A percentile compares a stretch with the other conserved stretches of the same genome.
phyloP scores from a whole-genome alignment of 2,329 filamentous ascomycete species.

The Fusarium equiseti region DNA sequence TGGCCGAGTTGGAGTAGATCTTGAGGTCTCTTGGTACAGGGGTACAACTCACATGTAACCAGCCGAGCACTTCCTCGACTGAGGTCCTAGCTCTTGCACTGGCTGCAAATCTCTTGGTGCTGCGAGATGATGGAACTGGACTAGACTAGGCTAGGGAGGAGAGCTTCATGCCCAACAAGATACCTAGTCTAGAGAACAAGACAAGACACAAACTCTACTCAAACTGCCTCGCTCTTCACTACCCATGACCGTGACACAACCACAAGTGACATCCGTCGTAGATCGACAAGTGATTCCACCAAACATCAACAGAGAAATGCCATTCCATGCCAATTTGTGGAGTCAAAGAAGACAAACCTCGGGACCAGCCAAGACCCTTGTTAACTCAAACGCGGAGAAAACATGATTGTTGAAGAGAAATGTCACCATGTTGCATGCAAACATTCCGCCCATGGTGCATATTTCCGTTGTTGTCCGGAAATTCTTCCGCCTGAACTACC shows the following conservation, averaged over 20 bases:
- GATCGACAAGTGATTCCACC: neutral
- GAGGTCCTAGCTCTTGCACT: neutral
- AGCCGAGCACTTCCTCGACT: neutral
- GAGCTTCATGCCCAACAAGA: neutral
- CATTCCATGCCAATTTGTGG: neutral
- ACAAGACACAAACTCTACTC: neutral
- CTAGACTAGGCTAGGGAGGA: neutral
- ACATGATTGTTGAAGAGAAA: neutral
- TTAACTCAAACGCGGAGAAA: neutral
- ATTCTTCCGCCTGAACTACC: conserved; percentile 38
- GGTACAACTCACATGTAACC: neutral
- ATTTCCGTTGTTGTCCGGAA: conserved; percentile 29
- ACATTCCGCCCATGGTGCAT: neutral
- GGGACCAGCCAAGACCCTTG: neutral
- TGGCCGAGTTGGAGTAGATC: neutral
- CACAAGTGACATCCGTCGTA: neutral
- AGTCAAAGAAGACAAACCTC: neutral
- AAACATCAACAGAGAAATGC: neutral
- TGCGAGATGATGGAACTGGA: neutral
- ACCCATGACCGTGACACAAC: neutral
- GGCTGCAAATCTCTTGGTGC: neutral
- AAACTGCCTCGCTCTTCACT: neutral
- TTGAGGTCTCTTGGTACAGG: neutral
- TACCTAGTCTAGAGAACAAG: neutral
- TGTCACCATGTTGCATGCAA: neutral